These are phyloP conservation scores for Penicillium verhagenii DNA, from an alignment of 495 filamentous ascomycete species.

Conservation along the genomic window DNA sequence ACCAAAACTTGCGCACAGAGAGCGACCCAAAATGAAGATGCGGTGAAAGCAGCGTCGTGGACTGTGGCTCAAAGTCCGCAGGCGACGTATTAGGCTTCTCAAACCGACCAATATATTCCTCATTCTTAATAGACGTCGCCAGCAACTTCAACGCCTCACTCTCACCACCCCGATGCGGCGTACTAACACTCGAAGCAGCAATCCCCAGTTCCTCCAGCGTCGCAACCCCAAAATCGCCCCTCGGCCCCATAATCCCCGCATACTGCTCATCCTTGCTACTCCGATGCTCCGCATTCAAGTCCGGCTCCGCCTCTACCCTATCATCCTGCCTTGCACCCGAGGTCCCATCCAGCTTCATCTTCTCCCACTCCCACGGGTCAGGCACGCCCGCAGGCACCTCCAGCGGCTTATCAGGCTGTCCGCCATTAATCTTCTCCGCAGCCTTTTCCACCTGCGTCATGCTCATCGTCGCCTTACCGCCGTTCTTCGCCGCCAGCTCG, in stretches of 20 bases:
- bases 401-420: conserved; percentile 54
- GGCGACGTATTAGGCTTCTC: conserved; percentile 70
- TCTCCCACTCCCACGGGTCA: conserved; percentile 51
- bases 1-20: conserved; percentile 64
- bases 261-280: conserved; percentile 52
- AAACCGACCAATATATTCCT: conserved; percentile 64
- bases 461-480: conserved; percentile 67
- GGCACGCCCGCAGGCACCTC: conserved; percentile 54
- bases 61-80: conserved; percentile 63
- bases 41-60: conserved; percentile 66
- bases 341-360: conserved; percentile 48
- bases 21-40: conserved; percentile 70
- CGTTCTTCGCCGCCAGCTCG: conserved; percentile 59
- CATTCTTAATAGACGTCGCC: conserved; percentile 50
- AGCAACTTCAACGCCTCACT: conserved; percentile 53
- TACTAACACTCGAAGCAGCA: conserved; percentile 44
- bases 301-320: conserved; percentile 40
- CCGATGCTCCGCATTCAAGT: conserved; percentile 55
- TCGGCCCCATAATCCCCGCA: conserved; percentile 55
- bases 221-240: conserved; percentile 59
- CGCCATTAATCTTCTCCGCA: conserved; percentile 41
- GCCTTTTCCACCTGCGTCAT: conserved; percentile 60
- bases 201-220: conserved; percentile 64
- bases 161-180: conserved; percentile 64
- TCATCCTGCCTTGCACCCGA: conserved; percentile 49